These are phyloP conservation scores for Lyophyllum semitale DNA, from an alignment of 768 basidiomycete genomes.

Conservation along the genomic window DNA sequence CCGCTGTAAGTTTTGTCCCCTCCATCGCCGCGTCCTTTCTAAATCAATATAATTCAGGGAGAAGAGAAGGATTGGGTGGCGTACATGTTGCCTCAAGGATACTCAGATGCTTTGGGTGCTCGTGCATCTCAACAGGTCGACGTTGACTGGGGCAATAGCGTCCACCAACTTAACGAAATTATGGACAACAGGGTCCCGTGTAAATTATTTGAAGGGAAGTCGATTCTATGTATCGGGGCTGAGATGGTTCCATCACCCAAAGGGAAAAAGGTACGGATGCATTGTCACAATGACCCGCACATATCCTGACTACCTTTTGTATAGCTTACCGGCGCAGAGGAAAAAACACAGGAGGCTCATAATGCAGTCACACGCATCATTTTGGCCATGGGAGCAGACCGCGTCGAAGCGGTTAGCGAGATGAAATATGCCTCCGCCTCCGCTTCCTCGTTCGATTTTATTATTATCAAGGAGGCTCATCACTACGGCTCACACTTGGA, in stretches of 20 bases:
- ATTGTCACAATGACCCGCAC: not conserved
- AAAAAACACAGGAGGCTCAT: constrained; percentile 39
- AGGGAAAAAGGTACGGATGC: constrained; percentile 34
- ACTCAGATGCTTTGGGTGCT: constrained; percentile 31
- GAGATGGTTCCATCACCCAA: constrained; percentile 54
- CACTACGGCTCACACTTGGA: constrained; percentile 29
- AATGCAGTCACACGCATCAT: constrained; percentile 65
- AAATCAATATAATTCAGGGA: constrained; percentile 25
- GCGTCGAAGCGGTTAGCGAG: constrained; percentile 67
- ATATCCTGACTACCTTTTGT: constrained; percentile 3
- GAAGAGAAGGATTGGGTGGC: constrained; percentile 57
- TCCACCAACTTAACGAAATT: constrained; percentile 59
- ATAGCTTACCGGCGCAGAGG: constrained; percentile 27
- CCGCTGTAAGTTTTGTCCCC: constrained; percentile 27
- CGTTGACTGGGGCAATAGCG: constrained; percentile 46
- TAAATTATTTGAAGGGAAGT: constrained; percentile 56
- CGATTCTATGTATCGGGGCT: constrained; percentile 60
- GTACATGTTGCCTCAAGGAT: constrained; percentile 67
- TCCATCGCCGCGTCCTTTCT: not conserved
- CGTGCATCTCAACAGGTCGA: constrained; percentile 49
- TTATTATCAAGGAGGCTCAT: constrained; percentile 58
- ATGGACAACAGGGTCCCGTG: constrained; percentile 56
- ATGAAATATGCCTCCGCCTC: constrained; percentile 38
- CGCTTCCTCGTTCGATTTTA: constrained; percentile 51
- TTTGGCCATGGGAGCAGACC: constrained; percentile 73